These are phyloP conservation scores for Endogone sp. DNA, from an alignment of 192 early-diverging fungal genomes.

Conservation along the genomic window DNA sequence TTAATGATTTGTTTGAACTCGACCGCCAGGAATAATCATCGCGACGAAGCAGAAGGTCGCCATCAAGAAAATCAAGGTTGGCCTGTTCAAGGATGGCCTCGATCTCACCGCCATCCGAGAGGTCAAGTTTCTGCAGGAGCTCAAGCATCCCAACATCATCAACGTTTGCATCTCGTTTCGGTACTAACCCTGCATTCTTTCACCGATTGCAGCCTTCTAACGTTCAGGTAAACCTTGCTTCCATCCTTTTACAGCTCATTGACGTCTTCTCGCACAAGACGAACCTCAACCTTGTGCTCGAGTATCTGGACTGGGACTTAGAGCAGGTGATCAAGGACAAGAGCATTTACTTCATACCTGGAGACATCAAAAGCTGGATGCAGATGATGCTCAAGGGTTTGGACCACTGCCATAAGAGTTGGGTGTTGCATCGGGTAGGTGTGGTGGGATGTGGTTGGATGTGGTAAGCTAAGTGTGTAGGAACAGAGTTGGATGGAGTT, in stretches of 20 bases:
- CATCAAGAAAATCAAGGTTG: conserved; percentile 97
- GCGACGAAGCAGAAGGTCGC: conserved; percentile 75
- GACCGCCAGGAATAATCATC: conserved; percentile 11
- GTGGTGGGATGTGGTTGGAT: not conserved
- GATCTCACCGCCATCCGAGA: conserved; percentile 96
- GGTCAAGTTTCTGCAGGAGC: conserved; percentile 89
- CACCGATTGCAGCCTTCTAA: not conserved
- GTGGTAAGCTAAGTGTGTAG: no score
- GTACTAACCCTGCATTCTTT: not conserved
- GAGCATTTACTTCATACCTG: conserved; percentile 80
- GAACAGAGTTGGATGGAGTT: not conserved
- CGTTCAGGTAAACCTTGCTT: not conserved
- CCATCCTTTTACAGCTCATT: conserved; percentile 56
- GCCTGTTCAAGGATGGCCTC: conserved; percentile 88
- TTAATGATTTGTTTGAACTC: not conserved
- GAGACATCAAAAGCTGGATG: conserved; percentile 97
- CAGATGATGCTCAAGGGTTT: conserved; percentile 92
- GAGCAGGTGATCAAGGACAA: conserved; percentile 97
- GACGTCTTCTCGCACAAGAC: conserved; percentile 91
- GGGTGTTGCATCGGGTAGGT: conserved; percentile 81
- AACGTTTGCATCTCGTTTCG: conserved; percentile 48
- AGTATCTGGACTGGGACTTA: conserved; percentile 92
- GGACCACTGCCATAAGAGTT: conserved; percentile 86
- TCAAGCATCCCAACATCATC: conserved; percentile 90
- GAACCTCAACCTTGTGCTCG: conserved; percentile 90